A percentile compares a stretch with the other conserved stretches of the same genome.
These are phyloP conservation scores for Achlya hypogyna DNA, from an alignment of 352 stramenopile genomes.

Conservation along the genomic window DNA sequence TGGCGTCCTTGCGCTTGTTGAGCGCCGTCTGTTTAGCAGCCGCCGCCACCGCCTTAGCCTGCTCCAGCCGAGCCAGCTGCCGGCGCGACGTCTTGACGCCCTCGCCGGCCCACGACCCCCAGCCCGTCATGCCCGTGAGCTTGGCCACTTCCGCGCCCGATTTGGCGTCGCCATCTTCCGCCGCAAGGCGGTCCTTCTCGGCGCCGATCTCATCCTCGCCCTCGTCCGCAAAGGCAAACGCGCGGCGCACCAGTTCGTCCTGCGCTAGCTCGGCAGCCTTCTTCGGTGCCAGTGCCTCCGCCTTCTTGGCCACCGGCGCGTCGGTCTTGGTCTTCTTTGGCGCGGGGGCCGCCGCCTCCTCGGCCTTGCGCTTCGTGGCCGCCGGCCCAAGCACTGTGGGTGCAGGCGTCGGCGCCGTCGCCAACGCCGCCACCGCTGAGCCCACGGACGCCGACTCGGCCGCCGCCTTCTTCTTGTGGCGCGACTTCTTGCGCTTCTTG, in stretches of 20 bases:
- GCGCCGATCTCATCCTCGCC: constrained; percentile 90
- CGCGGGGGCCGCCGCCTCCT: constrained; percentile 21
- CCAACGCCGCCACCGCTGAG: background rate
- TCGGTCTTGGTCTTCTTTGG: constrained; percentile 30
- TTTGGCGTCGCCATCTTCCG: constrained; percentile 55
- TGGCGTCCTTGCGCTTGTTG: constrained; percentile 56
- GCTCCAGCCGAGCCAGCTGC: constrained; percentile 75
- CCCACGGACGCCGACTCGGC: constrained; percentile 21
- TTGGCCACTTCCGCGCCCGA: constrained; percentile 69
- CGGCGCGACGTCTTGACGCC: constrained; percentile 65
- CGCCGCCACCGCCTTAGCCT: constrained; percentile 56
- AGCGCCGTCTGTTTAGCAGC: constrained; percentile 67
- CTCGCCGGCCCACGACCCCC: constrained; percentile 86
- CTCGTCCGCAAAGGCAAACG: constrained; percentile 90
- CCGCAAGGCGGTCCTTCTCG: constrained; percentile 83
- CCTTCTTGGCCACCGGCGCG: constrained; percentile 17
- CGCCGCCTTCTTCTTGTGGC: constrained; percentile 18
- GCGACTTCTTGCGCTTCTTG: constrained; percentile 12
- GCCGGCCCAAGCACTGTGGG: constrained; percentile 27
- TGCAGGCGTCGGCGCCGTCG: constrained; percentile 25
- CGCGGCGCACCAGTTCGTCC: constrained; percentile 90
- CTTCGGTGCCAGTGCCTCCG: constrained; percentile 3
- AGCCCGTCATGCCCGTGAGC: constrained; percentile 80
- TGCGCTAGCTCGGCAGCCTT: constrained; percentile 38
- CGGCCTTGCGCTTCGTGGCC: constrained; percentile 40